Evolutionary conservation across 2,329 filamentous ascomycete species (phyloP), one percentile per base, ranked within the genome.

Genomic region (Calonectria honghensis): DNA sequence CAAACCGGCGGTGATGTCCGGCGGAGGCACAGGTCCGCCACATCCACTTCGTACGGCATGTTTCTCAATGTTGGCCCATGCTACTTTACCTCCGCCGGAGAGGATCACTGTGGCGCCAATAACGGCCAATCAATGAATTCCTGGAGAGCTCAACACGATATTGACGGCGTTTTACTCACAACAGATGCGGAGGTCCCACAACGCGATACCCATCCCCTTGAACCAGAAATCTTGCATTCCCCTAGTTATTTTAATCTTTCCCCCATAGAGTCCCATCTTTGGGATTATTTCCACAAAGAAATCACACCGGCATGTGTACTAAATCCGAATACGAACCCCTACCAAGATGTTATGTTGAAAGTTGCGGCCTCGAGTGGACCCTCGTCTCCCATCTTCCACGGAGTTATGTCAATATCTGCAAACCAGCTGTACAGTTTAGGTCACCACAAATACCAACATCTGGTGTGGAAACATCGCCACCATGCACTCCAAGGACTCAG

Each of bases 381-480:
- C 5, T 35, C 64, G 7, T 76, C 74, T 1, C 79, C 81, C 31
- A 72, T 83, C 3, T 80, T 82, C 65, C 79, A 81, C 54, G 81
- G 79, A 57, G 75, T 83, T 51, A 74, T 83, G 68, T 79, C 81
- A 11, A 80, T 78, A 1, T 78, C 82, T 7, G 79, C 82, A 7
- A 82, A 79, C 16, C 80, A 83, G 63, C 51, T 81, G 13, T 77
- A 80, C n/a, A 82, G 69, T 37, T 75, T 79, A 9, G 79, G 80
- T 18, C 73, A 78, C 16, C 68, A 41, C 11, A 76, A 77, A 64
- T 80, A 77, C n/a, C 54, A 77, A 27, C 57, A 64, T 0, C 45
- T 66, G 0, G 74, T 78, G 52, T 79, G 79, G 78, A 69, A 72
- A 37, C 73, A 81, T 54, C 78, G 79, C 59, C 68, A 76, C 9